Evolutionary conservation across 306 rosid species (phyloP).

Genomic region (Erythrophleum fordii): DNA sequence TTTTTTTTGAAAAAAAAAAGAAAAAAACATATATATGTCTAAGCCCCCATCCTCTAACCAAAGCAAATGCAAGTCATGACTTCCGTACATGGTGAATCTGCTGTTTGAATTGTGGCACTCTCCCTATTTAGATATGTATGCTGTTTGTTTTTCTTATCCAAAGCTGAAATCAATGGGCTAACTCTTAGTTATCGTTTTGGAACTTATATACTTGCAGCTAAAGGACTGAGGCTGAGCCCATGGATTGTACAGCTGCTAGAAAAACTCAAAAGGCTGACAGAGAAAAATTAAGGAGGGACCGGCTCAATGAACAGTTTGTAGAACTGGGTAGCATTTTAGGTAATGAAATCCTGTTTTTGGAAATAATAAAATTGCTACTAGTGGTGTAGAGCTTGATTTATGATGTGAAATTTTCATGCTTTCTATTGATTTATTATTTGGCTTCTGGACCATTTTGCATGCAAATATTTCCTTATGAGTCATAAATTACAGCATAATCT

Average conservation of each 20-base stretch:
- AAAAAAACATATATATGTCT: neutral
- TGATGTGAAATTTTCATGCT: neutral
- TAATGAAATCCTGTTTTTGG: constrained; percentile 27
- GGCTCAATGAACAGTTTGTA: constrained; percentile 78
- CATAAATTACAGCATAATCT: neutral
- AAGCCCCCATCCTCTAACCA: neutral
- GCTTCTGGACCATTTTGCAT: neutral
- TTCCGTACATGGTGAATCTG: constrained; percentile 13
- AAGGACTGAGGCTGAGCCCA: constrained; percentile 48
- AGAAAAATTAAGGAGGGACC: constrained; percentile 87
- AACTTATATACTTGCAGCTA: constrained; percentile 47
- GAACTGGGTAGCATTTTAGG: constrained; percentile 77
- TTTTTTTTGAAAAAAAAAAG: too few relatives aligned
- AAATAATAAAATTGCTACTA: neutral
- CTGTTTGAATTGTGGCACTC: constrained; percentile 28
- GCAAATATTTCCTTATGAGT: neutral
- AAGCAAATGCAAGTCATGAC: neutral
- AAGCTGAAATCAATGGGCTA: constrained; percentile 30
- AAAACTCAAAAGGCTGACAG: constrained; percentile 87
- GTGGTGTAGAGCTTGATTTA: neutral
- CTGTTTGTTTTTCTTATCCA: constrained; percentile 23
- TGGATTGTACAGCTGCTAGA: constrained; percentile 70
- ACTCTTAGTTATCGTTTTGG: constrained; percentile 18
- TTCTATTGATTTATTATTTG: neutral
- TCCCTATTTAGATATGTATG: neutral